These are phyloP conservation scores for Lachancea fermentati DNA, from an alignment of 805 yeast genomes.

Conservation along the genomic window DNA sequence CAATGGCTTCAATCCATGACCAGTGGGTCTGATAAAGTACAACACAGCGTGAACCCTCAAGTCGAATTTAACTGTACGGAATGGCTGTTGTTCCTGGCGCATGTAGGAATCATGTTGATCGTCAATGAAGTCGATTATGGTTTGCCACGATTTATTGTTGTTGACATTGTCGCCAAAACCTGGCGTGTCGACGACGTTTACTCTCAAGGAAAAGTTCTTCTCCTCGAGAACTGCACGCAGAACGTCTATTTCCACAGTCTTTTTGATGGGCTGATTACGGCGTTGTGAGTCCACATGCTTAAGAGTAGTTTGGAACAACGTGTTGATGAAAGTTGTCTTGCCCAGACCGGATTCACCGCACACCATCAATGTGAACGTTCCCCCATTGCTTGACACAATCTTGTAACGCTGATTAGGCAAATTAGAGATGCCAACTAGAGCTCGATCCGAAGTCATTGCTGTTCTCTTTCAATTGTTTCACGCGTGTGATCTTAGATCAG, in stretches of 20 bases:
- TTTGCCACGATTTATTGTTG: constrained; percentile 80
- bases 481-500: background rate
- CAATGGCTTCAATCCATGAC: constrained; percentile 78
- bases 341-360: constrained; percentile 93
- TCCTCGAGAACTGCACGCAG: constrained; percentile 79
- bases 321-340: constrained; percentile 85
- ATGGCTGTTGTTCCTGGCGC: constrained; percentile 93
- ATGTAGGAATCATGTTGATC: constrained; percentile 84
- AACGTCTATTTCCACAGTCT: constrained; percentile 74
- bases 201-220: constrained; percentile 67
- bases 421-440: constrained; percentile 62
- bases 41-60: constrained; percentile 86
- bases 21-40: constrained; percentile 87
- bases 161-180: constrained; percentile 91
- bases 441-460: constrained; percentile 9
- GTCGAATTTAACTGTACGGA: constrained; percentile 60
- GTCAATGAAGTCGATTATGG: constrained; percentile 81
- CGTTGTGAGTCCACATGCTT: constrained; percentile 44
- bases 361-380: constrained; percentile 73
- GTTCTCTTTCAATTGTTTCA: constrained; percentile 1
- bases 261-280: constrained; percentile 47
- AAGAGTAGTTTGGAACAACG: constrained; percentile 70
- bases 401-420: constrained; percentile 75
- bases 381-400: constrained; percentile 68
- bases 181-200: constrained; percentile 86